Percentiles rank a stretch among this genome's conserved stretches.
These are phyloP conservation scores for Herpomyces periplanetae DNA, from an alignment of 2,329 filamentous ascomycete species.

Conservation along the genomic window DNA sequence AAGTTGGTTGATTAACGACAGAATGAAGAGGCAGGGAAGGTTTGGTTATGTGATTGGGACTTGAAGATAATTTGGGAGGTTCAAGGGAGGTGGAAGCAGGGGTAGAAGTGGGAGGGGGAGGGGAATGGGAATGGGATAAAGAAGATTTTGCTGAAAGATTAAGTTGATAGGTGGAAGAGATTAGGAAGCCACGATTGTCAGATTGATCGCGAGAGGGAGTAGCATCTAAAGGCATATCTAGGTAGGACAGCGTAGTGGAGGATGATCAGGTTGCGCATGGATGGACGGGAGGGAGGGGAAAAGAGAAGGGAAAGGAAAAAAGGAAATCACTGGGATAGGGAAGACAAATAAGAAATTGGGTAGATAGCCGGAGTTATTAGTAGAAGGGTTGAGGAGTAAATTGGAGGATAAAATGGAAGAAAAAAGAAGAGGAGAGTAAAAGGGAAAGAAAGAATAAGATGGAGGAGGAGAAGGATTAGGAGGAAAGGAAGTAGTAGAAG, in stretches of 20 bases:
- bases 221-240: background rate
- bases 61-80: background rate
- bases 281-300: slow-evolving; percentile 8
- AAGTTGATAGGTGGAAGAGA: slow-evolving; percentile 10
- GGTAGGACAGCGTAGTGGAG: slow-evolving; percentile 3
- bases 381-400: slow-evolving; percentile 3
- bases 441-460: slow-evolving; percentile 5
- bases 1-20: slow-evolving; percentile 2
- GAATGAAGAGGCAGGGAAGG: background rate
- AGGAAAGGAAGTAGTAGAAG: slow-evolving; percentile 1
- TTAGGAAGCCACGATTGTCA: slow-evolving; percentile 6
- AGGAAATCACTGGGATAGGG: slow-evolving; percentile 9
- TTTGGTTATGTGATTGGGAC: slow-evolving; percentile 4
- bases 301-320: slow-evolving; percentile 10
- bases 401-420: slow-evolving; percentile 3
- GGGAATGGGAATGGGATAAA: slow-evolving; percentile 11
- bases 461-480: slow-evolving; percentile 1
- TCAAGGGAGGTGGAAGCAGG: slow-evolving; percentile 3
- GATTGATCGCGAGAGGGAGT: slow-evolving; percentile 1
- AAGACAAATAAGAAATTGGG: slow-evolving; percentile 2
- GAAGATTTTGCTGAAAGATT: slow-evolving; percentile 11
- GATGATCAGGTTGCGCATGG: slow-evolving; percentile 5
- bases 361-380: slow-evolving; percentile 2
- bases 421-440: slow-evolving; percentile 3
- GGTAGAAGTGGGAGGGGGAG: slow-evolving; percentile 4